A percentile compares a stretch with the other conserved stretches of the same genome.
Evolutionary conservation across 2,329 filamentous ascomycete species (phyloP).

Genomic region (Penicillium aurantiogriseum): DNA sequence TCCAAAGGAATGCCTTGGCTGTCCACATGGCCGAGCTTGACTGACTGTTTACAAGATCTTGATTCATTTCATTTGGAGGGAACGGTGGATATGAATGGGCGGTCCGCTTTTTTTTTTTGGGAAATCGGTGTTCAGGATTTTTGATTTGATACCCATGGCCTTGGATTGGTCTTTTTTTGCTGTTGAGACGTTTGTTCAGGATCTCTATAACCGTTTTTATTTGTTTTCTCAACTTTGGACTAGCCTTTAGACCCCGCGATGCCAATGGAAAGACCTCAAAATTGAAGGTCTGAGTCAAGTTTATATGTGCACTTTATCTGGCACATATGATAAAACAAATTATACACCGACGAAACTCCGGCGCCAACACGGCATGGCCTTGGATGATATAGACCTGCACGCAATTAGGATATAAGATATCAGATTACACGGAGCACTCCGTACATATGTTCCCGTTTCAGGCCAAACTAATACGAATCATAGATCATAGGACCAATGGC

Average conservation of each 20-base stretch:
- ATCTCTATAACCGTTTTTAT: not conserved
- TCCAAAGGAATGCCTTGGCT: not conserved
- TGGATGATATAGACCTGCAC: not conserved
- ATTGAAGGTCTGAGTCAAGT: not conserved
- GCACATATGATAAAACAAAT: not conserved
- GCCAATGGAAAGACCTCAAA: not conserved
- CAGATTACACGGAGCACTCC: too few relatives aligned
- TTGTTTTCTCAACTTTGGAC: not conserved
- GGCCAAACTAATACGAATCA: not conserved
- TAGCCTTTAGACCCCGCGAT: not conserved
- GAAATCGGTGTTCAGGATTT: constrained; percentile 2
- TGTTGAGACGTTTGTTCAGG: not conserved
- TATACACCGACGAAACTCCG: not conserved
- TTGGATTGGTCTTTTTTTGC: constrained; percentile 10
- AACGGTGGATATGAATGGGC: constrained; percentile 3
- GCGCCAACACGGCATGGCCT: not conserved
- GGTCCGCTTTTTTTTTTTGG: constrained; percentile 3
- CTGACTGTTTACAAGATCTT: not conserved
- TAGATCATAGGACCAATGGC: not conserved
- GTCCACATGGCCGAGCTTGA: not conserved
- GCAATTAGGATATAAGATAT: not conserved
- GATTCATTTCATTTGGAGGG: constrained; percentile 3
- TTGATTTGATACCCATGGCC: constrained; percentile 20
- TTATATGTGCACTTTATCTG: not conserved
- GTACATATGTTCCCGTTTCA: not conserved